These are phyloP conservation scores for Fusarium sp. DNA, from an alignment of 2,329 filamentous ascomycete genomes.

Conservation along the genomic window DNA sequence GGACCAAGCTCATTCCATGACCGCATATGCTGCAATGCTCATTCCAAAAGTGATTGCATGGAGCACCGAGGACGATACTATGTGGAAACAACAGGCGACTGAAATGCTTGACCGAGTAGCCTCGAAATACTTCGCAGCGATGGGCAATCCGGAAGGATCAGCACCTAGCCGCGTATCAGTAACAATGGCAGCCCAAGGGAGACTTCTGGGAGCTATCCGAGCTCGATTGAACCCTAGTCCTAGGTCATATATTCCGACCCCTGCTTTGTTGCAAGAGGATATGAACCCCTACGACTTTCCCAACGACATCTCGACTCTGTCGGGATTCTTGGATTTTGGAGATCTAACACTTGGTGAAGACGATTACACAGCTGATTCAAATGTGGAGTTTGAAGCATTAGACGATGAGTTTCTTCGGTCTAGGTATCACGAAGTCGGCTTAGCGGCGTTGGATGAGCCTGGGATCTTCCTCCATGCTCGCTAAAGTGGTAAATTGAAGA, in stretches of 20 bases:
- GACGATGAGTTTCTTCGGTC: neutral
- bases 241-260: neutral
- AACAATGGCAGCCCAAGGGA: neutral
- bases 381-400: fast-evolving
- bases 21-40: conserved; percentile 3
- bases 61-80: neutral
- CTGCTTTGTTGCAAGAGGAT: fast-evolving
- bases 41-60: neutral
- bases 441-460: neutral
- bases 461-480: neutral
- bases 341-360: no score
- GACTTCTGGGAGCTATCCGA: neutral
- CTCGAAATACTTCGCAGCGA: neutral
- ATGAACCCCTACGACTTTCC: no score
- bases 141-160: neutral
- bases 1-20: neutral
- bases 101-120: neutral
- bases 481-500: neutral
- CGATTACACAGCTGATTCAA: neutral
- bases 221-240: neutral
- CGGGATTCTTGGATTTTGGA: no score
- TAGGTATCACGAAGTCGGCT: neutral
- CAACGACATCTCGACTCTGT: no score
- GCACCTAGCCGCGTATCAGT: no score
- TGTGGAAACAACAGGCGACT: neutral